Evolutionary conservation across 495 filamentous ascomycete genomes (phyloP).

Genomic region (Aspergillus asperescens): DNA sequence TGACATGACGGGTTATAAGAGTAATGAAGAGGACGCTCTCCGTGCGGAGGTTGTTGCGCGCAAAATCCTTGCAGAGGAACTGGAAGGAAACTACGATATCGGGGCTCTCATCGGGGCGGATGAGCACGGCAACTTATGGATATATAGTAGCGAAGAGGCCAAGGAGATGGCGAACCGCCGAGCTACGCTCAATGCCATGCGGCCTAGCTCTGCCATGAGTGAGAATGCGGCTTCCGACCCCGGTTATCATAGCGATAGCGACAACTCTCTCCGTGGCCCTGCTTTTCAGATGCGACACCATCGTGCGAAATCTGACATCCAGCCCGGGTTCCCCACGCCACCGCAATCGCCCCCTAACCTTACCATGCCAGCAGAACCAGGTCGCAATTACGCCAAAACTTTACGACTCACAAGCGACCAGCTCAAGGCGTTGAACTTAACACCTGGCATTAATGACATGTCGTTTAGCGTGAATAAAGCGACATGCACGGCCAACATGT

Average conservation of each 20-base stretch:
- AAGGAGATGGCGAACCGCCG: conserved; percentile 66
- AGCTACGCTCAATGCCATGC: conserved; percentile 47
- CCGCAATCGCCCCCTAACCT: conserved; percentile 68
- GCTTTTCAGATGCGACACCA: conserved; percentile 41
- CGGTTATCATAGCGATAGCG: conserved; percentile 86
- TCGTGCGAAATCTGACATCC: conserved; percentile 62
- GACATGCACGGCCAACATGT: conserved; percentile 88
- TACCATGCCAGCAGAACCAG: conserved; percentile 56
- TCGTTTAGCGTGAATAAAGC: conserved; percentile 95
- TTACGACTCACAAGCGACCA: conserved; percentile 94
- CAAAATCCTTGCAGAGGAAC: conserved; percentile 91
- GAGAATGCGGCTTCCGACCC: conserved; percentile 89
- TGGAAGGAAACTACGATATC: conserved; percentile 94
- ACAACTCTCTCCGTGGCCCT: conserved; percentile 36
- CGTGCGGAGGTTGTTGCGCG: conserved; percentile 88
- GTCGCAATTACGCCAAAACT: conserved; percentile 91
- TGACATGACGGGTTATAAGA: conserved; percentile 96
- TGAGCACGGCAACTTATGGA: conserved; percentile 95
- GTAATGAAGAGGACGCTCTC: conserved; percentile 83
- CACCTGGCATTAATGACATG: conserved; percentile 81
- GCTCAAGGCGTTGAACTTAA: conserved; percentile 78
- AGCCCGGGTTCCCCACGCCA: conserved; percentile 65
- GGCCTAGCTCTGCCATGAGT: conserved; percentile 49
- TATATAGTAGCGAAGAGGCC: conserved; percentile 95
- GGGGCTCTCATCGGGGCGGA: conserved; percentile 92